phyloP scores from a whole-genome alignment of 2,329 filamentous ascomycete species.

The Fusarium tupiense region DNA sequence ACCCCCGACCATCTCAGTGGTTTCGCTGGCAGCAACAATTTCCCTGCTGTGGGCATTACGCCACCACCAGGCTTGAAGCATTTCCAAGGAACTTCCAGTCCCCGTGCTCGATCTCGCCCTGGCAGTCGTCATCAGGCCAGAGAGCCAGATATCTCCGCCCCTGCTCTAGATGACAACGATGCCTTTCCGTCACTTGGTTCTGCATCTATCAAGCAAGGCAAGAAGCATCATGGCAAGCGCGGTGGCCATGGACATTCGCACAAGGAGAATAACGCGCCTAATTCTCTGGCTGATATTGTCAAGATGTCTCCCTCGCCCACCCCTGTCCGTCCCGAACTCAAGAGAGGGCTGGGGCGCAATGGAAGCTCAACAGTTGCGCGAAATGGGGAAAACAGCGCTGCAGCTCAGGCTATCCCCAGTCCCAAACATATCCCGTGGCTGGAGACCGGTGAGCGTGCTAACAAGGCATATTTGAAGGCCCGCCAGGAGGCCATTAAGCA shows the following conservation, averaged over 20 bases:
- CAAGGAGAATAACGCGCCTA: slow-evolving; percentile 75
- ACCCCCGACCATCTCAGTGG: slow-evolving; percentile 67
- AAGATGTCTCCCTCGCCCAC: slow-evolving; percentile 92
- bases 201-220: slow-evolving; percentile 76
- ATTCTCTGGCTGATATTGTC: slow-evolving; percentile 90
- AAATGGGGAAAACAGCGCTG: slow-evolving; percentile 79
- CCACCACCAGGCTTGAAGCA: slow-evolving; percentile 77
- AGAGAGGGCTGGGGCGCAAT: slow-evolving; percentile 66
- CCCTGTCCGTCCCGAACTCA: slow-evolving; percentile 68
- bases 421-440: slow-evolving; percentile 97
- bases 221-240: slow-evolving; percentile 93
- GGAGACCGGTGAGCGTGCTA: slow-evolving; percentile 89
- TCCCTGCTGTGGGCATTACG: slow-evolving; percentile 63
- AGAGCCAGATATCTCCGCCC: slow-evolving; percentile 72
- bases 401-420: slow-evolving; percentile 83
- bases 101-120: slow-evolving; percentile 81
- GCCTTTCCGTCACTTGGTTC: slow-evolving; percentile 92
- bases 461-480: slow-evolving; percentile 94
- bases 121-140: slow-evolving; percentile 77
- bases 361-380: slow-evolving; percentile 72
- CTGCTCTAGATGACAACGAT: slow-evolving; percentile 90
- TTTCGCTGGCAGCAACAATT: slow-evolving; percentile 63
- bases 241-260: slow-evolving; percentile 79
- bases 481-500: slow-evolving; percentile 97
- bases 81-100: slow-evolving; percentile 68